These are phyloP conservation scores for Lecanicillium sp. DNA, from an alignment of 2,329 filamentous ascomycete species.

Conservation along the genomic window DNA sequence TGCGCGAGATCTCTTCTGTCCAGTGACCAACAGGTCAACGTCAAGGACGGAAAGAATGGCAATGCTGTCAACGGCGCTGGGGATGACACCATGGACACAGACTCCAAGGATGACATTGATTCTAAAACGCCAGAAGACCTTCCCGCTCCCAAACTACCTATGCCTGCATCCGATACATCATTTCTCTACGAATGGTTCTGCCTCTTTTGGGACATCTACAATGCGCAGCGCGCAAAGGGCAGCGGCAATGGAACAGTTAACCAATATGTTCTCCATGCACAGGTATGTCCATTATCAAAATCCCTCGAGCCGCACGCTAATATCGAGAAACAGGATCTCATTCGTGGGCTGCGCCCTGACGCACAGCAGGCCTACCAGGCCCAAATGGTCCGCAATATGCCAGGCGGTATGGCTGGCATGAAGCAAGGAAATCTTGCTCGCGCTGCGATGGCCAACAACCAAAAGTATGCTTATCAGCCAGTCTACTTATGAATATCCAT, in stretches of 20 bases:
- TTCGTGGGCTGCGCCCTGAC: constrained; percentile 64
- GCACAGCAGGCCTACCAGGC: constrained; percentile 51
- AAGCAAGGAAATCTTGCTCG: constrained; percentile 61
- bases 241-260: constrained; percentile 53
- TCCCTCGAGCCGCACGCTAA: constrained; percentile 48
- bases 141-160: constrained; percentile 64
- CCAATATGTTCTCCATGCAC: constrained; percentile 75
- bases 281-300: constrained; percentile 50
- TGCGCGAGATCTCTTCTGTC: constrained; percentile 70
- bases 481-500: not conserved
- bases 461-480: constrained; percentile 50
- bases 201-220: constrained; percentile 94
- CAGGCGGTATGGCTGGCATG: constrained; percentile 51
- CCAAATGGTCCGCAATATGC: constrained; percentile 62
- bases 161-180: constrained; percentile 60
- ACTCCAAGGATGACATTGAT: constrained; percentile 71
- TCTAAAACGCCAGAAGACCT: constrained; percentile 73
- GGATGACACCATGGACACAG: constrained; percentile 75
- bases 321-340: constrained; percentile 72
- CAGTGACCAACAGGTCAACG: constrained; percentile 60
- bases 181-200: constrained; percentile 98
- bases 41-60: constrained; percentile 64
- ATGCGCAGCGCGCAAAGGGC: constrained; percentile 68
- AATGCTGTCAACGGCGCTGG: constrained; percentile 63
- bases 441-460: constrained; percentile 72